Evolutionary conservation across 768 basidiomycete genomes (phyloP).

Genomic region (Termitomyces sp.): DNA sequence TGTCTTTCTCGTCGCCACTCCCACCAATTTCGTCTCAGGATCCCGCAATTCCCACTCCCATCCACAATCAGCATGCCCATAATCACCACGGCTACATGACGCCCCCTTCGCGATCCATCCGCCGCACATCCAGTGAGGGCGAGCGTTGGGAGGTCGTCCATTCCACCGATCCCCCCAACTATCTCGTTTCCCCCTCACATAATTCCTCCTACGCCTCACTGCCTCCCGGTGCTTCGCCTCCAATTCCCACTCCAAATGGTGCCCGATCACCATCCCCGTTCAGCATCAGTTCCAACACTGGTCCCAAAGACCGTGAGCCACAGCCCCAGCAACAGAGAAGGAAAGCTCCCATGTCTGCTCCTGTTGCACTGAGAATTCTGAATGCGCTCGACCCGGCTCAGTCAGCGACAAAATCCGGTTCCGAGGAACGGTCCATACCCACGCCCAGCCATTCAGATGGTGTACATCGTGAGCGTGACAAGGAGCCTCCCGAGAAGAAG

Average conservation of each 20-base stretch:
- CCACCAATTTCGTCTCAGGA: constrained; percentile 12
- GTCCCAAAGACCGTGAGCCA: constrained; percentile 18
- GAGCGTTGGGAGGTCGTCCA: constrained; percentile 43
- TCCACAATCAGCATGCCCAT: constrained; percentile 32
- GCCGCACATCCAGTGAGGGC: constrained; percentile 25
- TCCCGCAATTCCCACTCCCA: constrained; percentile 22
- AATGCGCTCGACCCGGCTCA: constrained; percentile 54
- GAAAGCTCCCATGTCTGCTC: constrained; percentile 19
- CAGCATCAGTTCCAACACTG: constrained; percentile 23
- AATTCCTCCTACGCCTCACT: constrained; percentile 47
- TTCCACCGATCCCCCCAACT: constrained; percentile 19
- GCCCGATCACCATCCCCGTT: constrained; percentile 44
- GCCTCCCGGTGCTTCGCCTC: constrained; percentile 37
- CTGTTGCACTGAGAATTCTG: constrained; percentile 47
- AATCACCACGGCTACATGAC: constrained; percentile 8
- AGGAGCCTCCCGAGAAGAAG: constrained; percentile 31
- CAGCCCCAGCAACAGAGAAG: constrained; percentile 15
- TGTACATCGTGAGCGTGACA: constrained; percentile 21
- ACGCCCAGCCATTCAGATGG: constrained; percentile 19
- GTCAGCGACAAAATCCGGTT: constrained; percentile 20
- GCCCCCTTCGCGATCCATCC: constrained; percentile 13
- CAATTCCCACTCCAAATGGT: constrained; percentile 27
- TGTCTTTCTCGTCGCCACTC: not conserved
- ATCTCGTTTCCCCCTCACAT: constrained; percentile 29
- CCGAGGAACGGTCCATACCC: constrained; percentile 24